Base-by-base conservation (phyloP, 768 basidiomycete genomes). In the Mycena venus region DNA sequence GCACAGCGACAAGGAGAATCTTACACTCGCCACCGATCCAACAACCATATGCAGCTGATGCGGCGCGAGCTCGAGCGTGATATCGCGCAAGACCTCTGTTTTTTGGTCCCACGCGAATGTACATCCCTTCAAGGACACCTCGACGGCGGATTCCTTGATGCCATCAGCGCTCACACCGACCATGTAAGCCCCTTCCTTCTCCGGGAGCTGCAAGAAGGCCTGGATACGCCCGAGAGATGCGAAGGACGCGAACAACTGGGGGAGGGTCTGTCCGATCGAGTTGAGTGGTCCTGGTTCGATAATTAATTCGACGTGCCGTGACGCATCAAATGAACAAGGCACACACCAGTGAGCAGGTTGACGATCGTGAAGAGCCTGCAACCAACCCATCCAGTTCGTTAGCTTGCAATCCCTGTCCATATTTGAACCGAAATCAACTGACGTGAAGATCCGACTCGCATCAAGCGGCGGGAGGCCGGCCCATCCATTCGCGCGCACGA, bases 11-110 rank as follows among this genome's bases (percentile, higher is more conserved):
- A 34, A 49, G 23, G 11, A 10, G 25, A 51, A 40, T 23, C 47
- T 27, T 23, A 74, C 73, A 60, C 73, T 74, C 5, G 73, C 73
- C 27, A 74, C 73, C 4, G 73, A 59, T 19, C 73, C 73, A 31
- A 74, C 73, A 23, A 74, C 68, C 73, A 74, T 70, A 15, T 69
- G 67, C 15, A 74, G 59, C 47, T 69, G 44, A 6, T 68, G 38
- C 61, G 61, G 67, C 19, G 21, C 53, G 2, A 74, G 68, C 31
- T 70, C 62, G 19, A 74, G 67, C 25, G 67, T 63, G 21, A 70
- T 60, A 23, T 69, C 73, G 11, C 27, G 8, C 32, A 74, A 36
- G 27, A 60, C 58, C 12, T 60, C 17, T 7, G 53, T 60, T 63
- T 64, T 60, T 19, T 69, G 68, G 27, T 74, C 73, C 73, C 73